Base-by-base conservation (phyloP, 2,329 filamentous ascomycete genomes). In the Dactylonectria macrodidyma region DNA sequence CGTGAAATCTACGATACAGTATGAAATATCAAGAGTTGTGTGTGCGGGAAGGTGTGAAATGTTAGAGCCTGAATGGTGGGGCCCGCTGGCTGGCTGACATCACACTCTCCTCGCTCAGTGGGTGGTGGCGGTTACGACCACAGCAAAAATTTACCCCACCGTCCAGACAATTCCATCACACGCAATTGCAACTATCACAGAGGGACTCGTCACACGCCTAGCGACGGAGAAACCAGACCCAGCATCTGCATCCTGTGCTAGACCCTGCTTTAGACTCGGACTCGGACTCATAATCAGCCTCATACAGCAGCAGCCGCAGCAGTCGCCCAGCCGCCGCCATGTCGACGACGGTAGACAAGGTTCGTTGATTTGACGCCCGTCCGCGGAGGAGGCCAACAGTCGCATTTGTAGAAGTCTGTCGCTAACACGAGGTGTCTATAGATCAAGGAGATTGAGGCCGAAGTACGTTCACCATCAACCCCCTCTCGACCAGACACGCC, bases 281-380 rank as follows among this genome's bases (percentile, higher is more conserved):
- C 34, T 36, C 48, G 24, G 34, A 22, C 24, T 44, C 54, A 54
- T 16, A 46, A 47, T 22, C 50, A 26, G 46, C 33, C 48, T 33
- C 48, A n/a, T 19, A 68, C 59, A 54, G 58, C 65, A 67, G 63
- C 62, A 64, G 47, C 50, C 63, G 66, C 60, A 19, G 19, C 47
- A 71, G 59, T 68, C 73, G 74, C 80, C 86, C 47, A 71, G 59
- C 69, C 73, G 74, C 80, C 86, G 93, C 82, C 78, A 98, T 98
- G 96, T 88, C 95, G 88, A 98, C 95, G 69, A 98, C 95, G 48
- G 95, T 98, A 81, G 95, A 98, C 78, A 98, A 98, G 92, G 94
- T 93, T 80, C 75, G 88, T 78, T 51, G 51, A 66, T 54, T 78
- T 51, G 51, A 66, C 55, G 52, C 51, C 54, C 54, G 62, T 52